Evolutionary conservation across 1,284 basidiomycete species (phyloP), one percentile per base, ranked within the genome.

Genomic region (Trichosporon inkin): DNA sequence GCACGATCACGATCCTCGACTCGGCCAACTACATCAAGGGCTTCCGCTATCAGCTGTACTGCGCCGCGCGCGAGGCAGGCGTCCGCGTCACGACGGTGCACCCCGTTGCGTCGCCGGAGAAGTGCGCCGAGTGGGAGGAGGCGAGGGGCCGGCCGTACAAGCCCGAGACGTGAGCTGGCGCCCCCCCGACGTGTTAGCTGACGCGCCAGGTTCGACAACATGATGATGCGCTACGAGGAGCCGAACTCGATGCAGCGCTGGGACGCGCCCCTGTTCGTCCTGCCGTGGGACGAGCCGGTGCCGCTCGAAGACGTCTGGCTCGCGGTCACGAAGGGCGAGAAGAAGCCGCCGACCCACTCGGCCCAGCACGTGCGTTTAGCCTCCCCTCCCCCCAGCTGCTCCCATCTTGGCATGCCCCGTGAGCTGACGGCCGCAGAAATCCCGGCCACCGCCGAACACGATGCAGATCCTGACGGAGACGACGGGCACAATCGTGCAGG

Each of bases 21-120:
- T 86, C 88, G 7, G 84, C 90, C 66, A 95, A 97, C 72, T 97
- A 99, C 77, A 98, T 98, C 83, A 98, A 99, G 75, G 82, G 91
- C 7, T 97, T 93, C 72, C 85, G 95, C 38, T 99, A 99, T 77
- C 95, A 99, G 79, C 88, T 98, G 79, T 97, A 97, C 78, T 98
- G 94, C 72, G 90, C 91, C 0, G 93, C 93, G 3, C 81, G 93
- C 51, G 95, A 98, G 75, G 84, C 88, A 61, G 89, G 88, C 67
- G 81, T 92, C 35, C 82, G 93, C 24, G 87, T 90, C 7, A 90
- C 89, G 72, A 97, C 94, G 55, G 92, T 95, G 74, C 74, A 90
- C 47, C 85, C 94, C 14, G 86, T 89, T 3, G 86, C 92, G 0
- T 86, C 86, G 2, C 84, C 86, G n/a, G 87, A 90, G 10, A 80